phyloP scores from a whole-genome alignment of 164 flowering plant species.

The Warburgia ugandensis region DNA sequence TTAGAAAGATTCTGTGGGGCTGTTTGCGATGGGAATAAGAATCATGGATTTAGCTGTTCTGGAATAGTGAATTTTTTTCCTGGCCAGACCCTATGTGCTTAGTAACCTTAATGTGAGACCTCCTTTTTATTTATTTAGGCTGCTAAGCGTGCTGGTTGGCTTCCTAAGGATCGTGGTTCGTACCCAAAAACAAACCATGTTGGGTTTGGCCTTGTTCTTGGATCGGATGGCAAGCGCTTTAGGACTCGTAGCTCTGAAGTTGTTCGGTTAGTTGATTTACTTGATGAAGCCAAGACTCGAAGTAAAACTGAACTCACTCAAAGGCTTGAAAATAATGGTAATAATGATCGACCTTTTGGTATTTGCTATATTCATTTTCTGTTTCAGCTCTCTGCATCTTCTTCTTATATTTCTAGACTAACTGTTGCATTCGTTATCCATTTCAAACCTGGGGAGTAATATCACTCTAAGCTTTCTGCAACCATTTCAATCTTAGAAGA shows the following conservation, averaged over 20 bases:
- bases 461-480: too few species aligned
- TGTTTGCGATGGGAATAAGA: too few species aligned
- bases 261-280: slow-evolving; percentile 83
- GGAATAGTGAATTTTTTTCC: too few species aligned
- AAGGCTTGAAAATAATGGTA: slow-evolving; percentile 31
- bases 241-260: slow-evolving; percentile 80
- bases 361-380: too few species aligned
- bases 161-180: slow-evolving; percentile 38
- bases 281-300: slow-evolving; percentile 89
- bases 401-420: neutral
- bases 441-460: too few species aligned
- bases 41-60: too few species aligned
- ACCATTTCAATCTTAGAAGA: too few species aligned
- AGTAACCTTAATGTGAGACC: neutral
- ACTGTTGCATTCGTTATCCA: neutral
- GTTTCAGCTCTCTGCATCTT: neutral
- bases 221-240: slow-evolving; percentile 93
- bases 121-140: slow-evolving; percentile 47
- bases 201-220: slow-evolving; percentile 96
- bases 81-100: too few species aligned
- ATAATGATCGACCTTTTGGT: too few species aligned
- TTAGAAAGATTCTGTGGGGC: too few species aligned
- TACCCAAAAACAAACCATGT: slow-evolving; percentile 83
- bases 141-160: slow-evolving; percentile 87
- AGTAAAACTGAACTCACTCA: slow-evolving; percentile 65